Evolutionary conservation across 2,329 filamentous ascomycete genomes (phyloP).

Genomic region (Periglandula ipomoeae): DNA sequence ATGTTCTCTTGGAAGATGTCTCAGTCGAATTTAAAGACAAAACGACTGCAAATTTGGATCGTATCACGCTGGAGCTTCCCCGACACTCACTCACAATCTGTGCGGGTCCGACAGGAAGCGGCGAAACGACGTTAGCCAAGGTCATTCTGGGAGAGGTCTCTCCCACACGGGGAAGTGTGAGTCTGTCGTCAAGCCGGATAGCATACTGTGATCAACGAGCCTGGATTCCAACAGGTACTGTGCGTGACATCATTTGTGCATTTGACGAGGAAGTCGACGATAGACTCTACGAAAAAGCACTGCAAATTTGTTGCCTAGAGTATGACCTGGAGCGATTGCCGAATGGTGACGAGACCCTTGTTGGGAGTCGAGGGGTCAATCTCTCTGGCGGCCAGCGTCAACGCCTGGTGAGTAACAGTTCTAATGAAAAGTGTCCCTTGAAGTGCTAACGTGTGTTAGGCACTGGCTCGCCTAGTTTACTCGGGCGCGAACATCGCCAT

Average conservation of each 20-base stretch:
- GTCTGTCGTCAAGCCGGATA: constrained; percentile 4
- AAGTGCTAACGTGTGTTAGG: neutral
- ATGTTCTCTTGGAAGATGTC: neutral
- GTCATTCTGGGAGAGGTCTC: constrained; percentile 13
- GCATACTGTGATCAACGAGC: constrained; percentile 14
- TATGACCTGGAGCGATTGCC: constrained; percentile 16
- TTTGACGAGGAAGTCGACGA: constrained; percentile 7
- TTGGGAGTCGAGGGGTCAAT: constrained; percentile 14
- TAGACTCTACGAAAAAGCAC: constrained; percentile 11
- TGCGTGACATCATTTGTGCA: constrained; percentile 13
- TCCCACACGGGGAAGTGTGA: constrained; percentile 4
- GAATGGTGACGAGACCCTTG: constrained; percentile 9
- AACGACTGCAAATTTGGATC: constrained; percentile 4
- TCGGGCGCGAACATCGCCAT: neutral
- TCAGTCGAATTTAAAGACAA: neutral
- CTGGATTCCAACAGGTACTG: constrained; percentile 12
- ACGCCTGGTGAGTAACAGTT: constrained; percentile 13
- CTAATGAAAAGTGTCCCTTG: no score
- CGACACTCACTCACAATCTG: constrained; percentile 16
- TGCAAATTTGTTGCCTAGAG: constrained; percentile 13
- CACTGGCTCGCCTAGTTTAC: neutral
- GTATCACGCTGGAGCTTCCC: neutral
- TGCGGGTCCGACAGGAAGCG: constrained; percentile 18
- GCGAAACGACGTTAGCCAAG: constrained; percentile 18
- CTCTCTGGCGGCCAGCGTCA: constrained; percentile 16